Percentiles rank a stretch among this genome's conserved stretches.
Evolutionary conservation across 2,329 filamentous ascomycete genomes (phyloP).

Genomic region (Fusarium sp.): DNA sequence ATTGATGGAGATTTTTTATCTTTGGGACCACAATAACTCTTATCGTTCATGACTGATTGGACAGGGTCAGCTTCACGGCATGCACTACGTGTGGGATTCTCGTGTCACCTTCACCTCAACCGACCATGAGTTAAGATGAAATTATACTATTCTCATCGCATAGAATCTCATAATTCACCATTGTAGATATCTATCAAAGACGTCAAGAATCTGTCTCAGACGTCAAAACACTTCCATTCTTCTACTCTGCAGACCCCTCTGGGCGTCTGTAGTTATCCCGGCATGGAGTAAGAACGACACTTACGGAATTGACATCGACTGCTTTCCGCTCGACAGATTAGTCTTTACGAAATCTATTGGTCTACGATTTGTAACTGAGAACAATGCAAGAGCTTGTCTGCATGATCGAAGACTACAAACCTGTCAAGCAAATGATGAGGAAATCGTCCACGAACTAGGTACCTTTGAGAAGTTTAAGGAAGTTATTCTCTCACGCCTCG

Average conservation of each 20-base stretch:
- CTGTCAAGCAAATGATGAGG: background rate
- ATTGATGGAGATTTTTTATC: background rate
- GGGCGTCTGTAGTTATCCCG: background rate
- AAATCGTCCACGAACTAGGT: accelerated
- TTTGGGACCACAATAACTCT: background rate
- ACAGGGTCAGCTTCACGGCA: background rate
- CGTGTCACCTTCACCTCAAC: background rate
- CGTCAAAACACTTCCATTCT: background rate
- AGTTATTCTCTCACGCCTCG: background rate
- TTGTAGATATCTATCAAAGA: background rate
- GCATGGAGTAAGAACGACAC: background rate
- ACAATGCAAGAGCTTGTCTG: background rate
- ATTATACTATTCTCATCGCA: background rate
- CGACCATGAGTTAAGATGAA: background rate
- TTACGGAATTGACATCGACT: background rate
- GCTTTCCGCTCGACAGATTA: background rate
- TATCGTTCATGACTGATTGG: background rate
- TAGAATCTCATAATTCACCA: accelerated
- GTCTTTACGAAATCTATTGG: accelerated
- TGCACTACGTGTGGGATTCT: background rate
- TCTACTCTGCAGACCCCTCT: background rate
- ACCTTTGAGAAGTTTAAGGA: background rate
- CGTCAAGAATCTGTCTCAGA: background rate
- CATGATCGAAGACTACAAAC: background rate
- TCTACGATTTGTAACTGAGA: background rate